Conservation (phyloP, 2,329 filamentous ascomycete species). For the Cordyceps javanica region DNA sequence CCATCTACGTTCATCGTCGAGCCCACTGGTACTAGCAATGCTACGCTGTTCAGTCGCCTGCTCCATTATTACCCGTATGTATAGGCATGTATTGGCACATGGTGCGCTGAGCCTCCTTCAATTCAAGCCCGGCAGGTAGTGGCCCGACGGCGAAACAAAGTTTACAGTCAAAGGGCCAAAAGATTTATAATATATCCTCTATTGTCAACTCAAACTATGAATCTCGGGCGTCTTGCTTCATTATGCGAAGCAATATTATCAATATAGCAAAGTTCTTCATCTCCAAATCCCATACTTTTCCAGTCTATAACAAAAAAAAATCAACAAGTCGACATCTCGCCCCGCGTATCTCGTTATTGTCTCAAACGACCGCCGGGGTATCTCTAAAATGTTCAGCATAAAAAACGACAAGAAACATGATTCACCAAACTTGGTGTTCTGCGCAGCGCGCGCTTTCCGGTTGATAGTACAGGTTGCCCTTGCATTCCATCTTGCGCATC, state of each 20-base stretch:
- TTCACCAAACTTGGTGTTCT: conserved; percentile 2
- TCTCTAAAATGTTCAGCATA: conserved; percentile 27
- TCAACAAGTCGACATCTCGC: not conserved
- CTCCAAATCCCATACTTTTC: not conserved
- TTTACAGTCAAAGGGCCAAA: too few relatives aligned
- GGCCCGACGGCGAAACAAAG: too few relatives aligned
- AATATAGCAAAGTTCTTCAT: not conserved
- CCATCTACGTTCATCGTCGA: not conserved
- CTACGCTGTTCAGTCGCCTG: not conserved
- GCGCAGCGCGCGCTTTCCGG: conserved; percentile 7
- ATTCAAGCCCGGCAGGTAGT: too few relatives aligned
- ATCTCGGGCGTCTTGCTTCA: not conserved
- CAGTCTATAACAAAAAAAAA: conserved; percentile 13
- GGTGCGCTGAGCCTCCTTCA: not conserved
- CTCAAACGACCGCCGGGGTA: conserved; percentile 22
- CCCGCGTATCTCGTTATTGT: conserved; percentile 4
- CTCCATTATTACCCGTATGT: not conserved
- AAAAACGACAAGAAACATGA: conserved; percentile 19
- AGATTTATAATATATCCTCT: not conserved
- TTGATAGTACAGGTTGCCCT: conserved; percentile 29
- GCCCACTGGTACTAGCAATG: not conserved
- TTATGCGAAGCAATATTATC: conserved; percentile 9
- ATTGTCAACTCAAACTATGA: not conserved
- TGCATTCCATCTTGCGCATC: conserved; percentile 8
- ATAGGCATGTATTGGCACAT: not conserved